Percentiles rank a stretch among this genome's conserved stretches.
phyloP scores from a whole-genome alignment of 257 asterid species.

The Nicotiana attenuata region DNA sequence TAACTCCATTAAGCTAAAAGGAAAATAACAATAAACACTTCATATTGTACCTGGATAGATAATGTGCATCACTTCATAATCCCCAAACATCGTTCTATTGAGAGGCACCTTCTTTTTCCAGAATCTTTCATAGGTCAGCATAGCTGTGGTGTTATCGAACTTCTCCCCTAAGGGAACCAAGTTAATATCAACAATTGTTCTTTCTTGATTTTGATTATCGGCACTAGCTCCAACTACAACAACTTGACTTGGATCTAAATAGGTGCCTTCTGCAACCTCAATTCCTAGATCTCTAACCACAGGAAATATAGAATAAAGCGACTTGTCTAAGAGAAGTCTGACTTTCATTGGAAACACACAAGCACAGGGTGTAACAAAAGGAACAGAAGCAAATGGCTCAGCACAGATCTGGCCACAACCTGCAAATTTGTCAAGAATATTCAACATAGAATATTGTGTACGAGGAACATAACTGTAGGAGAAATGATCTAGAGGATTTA shows the following conservation, averaged over 20 bases:
- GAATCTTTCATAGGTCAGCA: slow-evolving; percentile 75
- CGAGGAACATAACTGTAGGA: not conserved
- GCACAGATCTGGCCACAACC: slow-evolving; percentile 84
- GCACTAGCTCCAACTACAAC: slow-evolving; percentile 83
- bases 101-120: slow-evolving; percentile 79
- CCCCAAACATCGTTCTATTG: slow-evolving; percentile 84
- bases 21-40: slow-evolving; percentile 10
- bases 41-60: slow-evolving; percentile 71
- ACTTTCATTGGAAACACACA: slow-evolving; percentile 96
- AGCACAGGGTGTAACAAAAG: slow-evolving; percentile 85
- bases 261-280: slow-evolving; percentile 92
- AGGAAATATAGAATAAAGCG: slow-evolving; percentile 74
- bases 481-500: not conserved
- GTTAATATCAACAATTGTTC: slow-evolving; percentile 72
- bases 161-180: slow-evolving; percentile 89
- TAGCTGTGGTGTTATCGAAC: slow-evolving; percentile 91
- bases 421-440: slow-evolving; percentile 31
- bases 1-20: not conserved
- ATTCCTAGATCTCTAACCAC: slow-evolving; percentile 72
- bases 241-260: slow-evolving; percentile 85
- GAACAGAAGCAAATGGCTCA: slow-evolving; percentile 79
- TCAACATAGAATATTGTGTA: slow-evolving; percentile 1
- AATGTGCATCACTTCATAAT: slow-evolving; percentile 57
- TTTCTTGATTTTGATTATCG: slow-evolving; percentile 71
- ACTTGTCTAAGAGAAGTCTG: slow-evolving; percentile 73